phyloP scores from a whole-genome alignment of 2,329 filamentous ascomycete genomes.

The Fusarium sp. region DNA sequence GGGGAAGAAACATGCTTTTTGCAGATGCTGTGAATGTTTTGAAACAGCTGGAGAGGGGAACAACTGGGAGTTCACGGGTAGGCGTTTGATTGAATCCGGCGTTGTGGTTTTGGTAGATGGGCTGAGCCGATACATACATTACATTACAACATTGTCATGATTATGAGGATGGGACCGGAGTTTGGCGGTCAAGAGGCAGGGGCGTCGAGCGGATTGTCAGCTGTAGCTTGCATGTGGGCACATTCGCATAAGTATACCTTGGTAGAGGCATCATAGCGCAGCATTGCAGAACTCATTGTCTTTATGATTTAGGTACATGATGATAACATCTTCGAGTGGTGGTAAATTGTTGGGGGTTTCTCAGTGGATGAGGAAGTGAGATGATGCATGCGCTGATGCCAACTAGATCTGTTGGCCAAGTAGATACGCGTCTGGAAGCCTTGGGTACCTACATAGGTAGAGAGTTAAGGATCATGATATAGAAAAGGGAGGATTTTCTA shows the following conservation, averaged over 20 bases:
- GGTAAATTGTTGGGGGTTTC: constrained; percentile 16
- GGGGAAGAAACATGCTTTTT: constrained; percentile 59
- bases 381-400: constrained; percentile 7
- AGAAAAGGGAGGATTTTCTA: background rate
- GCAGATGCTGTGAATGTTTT: constrained; percentile 64
- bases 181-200: constrained; percentile 19
- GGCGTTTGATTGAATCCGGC: constrained; percentile 6
- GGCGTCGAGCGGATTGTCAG: constrained; percentile 3
- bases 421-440: background rate
- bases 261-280: background rate
- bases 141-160: constrained; percentile 13
- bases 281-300: constrained; percentile 7
- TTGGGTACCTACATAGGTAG: background rate
- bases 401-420: background rate
- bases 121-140: constrained; percentile 6
- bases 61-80: constrained; percentile 45
- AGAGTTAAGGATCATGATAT: background rate
- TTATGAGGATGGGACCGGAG: constrained; percentile 11
- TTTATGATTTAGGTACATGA: background rate
- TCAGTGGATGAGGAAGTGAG: constrained; percentile 5
- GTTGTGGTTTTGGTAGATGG: constrained; percentile 1
- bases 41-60: constrained; percentile 58
- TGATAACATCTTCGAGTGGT: background rate
- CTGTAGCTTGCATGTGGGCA: background rate
- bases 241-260: background rate